Base-by-base conservation (phyloP, 768 basidiomycete genomes). In the Lentinula lateritia region DNA sequence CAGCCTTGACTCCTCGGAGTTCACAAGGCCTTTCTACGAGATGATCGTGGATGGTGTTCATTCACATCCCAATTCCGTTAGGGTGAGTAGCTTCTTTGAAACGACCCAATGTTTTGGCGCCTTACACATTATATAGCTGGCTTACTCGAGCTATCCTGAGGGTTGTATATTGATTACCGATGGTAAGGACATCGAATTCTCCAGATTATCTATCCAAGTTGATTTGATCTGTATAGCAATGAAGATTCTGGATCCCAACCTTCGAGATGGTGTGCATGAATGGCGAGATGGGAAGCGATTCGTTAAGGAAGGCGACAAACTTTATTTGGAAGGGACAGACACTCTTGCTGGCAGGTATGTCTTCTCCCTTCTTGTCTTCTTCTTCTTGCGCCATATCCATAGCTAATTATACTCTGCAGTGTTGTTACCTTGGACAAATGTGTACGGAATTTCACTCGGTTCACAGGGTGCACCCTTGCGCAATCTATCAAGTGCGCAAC, bases 21-120 rank as follows among this genome's bases (percentile, higher is more conserved):
- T 84, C 63, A 75, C 75, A 61, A 76, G 92, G 64, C 94, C 94
- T 13, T 95, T 85, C 73, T 96, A 92, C 68, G 92, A 89, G 58
- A 76, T 95, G 58, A 96, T 95, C 64, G 93, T 93, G 6, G 94
- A 96, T 70, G 94, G 93, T 0, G 85, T 94, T 58, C 94, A 96
- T 69, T 90, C 86, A 12, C 93, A 95, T 72, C 93, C 94, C 15
- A 92, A 93, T 70, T 92, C 92, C 48, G 90, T 95, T 61, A 79
- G 90, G 67, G 90, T 94, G 72, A 60, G 87, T 76, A 48, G 0
- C 39, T 39, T 54, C 52, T 23, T 28, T 18, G 12, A 28, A 36
- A 38, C 10, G 34, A 18, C 23, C 23, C 39, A 6, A 32, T 52
- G 32, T 20, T 54, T 6, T n/a, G 23, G 12, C 8, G 6, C 15